Evolutionary conservation across 768 basidiomycete species (phyloP).

Genomic region (Suillus tomentosus): DNA sequence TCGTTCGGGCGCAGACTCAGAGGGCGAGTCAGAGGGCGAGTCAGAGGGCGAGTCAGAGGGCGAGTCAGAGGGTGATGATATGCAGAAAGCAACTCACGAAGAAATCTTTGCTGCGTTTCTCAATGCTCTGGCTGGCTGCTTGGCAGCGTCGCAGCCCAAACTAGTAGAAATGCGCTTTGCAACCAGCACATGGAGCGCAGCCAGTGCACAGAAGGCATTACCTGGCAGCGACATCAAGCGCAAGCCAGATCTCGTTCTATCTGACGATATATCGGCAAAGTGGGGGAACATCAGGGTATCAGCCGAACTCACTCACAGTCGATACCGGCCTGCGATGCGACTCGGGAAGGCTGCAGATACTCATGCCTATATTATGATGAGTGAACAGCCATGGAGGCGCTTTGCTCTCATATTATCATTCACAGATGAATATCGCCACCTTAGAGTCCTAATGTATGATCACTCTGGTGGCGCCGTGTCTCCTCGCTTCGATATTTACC

Average conservation of each 20-base stretch:
- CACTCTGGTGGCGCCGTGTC: too few relatives aligned
- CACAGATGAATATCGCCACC: too few relatives aligned
- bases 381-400: too few relatives aligned
- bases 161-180: neutral
- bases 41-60: too few relatives aligned
- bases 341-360: too few relatives aligned
- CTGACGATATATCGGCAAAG: neutral
- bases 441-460: too few relatives aligned
- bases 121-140: neutral
- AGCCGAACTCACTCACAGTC: neutral
- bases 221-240: neutral
- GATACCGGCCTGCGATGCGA: neutral
- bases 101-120: neutral
- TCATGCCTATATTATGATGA: too few relatives aligned
- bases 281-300: neutral
- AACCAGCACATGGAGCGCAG: neutral
- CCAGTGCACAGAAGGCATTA: neutral
- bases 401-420: too few relatives aligned
- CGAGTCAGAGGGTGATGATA: too few relatives aligned
- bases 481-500: too few relatives aligned
- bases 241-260: neutral
- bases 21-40: too few relatives aligned
- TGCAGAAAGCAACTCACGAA: neutral
- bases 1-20: too few relatives aligned
- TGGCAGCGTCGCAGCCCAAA: neutral